Evolutionary conservation across 495 filamentous ascomycete genomes (phyloP).

Genomic region (Hypoxylon rickii): DNA sequence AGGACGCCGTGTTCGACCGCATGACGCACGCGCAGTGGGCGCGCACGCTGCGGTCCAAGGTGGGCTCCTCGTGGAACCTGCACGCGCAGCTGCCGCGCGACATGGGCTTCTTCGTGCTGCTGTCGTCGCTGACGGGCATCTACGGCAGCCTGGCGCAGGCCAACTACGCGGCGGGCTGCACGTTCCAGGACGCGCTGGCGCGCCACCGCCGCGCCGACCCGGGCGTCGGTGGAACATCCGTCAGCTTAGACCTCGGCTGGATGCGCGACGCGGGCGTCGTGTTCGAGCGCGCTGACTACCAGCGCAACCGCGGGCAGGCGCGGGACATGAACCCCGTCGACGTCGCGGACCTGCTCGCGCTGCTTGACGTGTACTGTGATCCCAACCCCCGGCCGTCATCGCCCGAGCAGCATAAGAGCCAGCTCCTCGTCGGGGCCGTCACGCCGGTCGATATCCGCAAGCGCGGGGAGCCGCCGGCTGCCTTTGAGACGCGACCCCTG

Average conservation of each 20-base stretch:
- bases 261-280: constrained; percentile 30
- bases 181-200: constrained; percentile 51
- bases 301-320: background rate
- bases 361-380: constrained; percentile 39
- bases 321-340: constrained; percentile 1
- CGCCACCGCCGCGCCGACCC: constrained; percentile 35
- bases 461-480: background rate
- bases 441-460: background rate
- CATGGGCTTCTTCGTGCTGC: constrained; percentile 62
- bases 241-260: constrained; percentile 52
- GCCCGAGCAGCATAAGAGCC: background rate
- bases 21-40: constrained; percentile 49
- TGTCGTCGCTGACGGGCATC: constrained; percentile 47
- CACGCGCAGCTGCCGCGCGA: constrained; percentile 44
- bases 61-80: constrained; percentile 51
- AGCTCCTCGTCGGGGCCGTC: background rate
- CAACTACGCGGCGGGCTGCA: constrained; percentile 60
- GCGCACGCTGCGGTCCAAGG: constrained; percentile 43
- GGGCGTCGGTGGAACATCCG: constrained; percentile 35
- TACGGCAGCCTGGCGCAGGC: constrained; percentile 54
- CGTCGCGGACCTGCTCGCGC: constrained; percentile 39
- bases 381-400: constrained; percentile 1
- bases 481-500: background rate
- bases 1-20: constrained; percentile 50
- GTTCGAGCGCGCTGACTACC: background rate